phyloP scores from a whole-genome alignment of 2,329 filamentous ascomycete species.

The Pestalotiopsis sp. region DNA sequence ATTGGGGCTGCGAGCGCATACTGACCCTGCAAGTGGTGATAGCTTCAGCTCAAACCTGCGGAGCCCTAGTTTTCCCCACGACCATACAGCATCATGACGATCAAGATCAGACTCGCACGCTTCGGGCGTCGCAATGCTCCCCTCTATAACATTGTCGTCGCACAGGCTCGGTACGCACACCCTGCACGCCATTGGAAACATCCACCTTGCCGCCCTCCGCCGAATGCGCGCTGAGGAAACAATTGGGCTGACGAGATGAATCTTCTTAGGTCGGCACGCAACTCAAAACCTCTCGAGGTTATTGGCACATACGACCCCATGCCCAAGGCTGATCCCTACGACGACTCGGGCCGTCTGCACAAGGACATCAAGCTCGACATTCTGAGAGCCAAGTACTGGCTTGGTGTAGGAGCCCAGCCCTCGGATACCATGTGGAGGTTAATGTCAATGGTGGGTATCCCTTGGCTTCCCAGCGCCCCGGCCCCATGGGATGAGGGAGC shows the following conservation, averaged over 20 bases:
- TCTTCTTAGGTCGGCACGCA: slow-evolving; percentile 70
- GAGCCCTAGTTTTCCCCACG: neutral
- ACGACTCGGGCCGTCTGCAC: slow-evolving; percentile 65
- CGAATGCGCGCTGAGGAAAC: neutral
- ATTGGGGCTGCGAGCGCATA: neutral
- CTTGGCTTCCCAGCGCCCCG: neutral
- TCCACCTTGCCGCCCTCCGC: neutral
- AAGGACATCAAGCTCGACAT: slow-evolving; percentile 91
- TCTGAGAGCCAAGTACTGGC: slow-evolving; percentile 85
- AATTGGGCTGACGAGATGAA: neutral
- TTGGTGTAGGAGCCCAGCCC: slow-evolving; percentile 94
- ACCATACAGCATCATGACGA: slow-evolving; percentile 10
- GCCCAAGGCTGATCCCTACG: slow-evolving; percentile 62
- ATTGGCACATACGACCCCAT: slow-evolving; percentile 76
- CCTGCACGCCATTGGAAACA: neutral
- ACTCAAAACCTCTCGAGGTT: slow-evolving; percentile 89
- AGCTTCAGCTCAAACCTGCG: neutral
- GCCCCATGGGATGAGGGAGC: too few relatives aligned
- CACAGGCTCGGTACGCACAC: slow-evolving; percentile 77
- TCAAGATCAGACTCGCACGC: slow-evolving; percentile 90
- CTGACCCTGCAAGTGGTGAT: neutral
- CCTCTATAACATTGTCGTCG: slow-evolving; percentile 96
- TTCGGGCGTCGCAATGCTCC: slow-evolving; percentile 88
- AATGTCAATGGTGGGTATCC: slow-evolving; percentile 68
- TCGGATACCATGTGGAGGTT: slow-evolving; percentile 87